Percentiles rank a stretch among this genome's conserved stretches.
Conservation (phyloP, 768 basidiomycete species). For the Kwoniella dejecticola region DNA sequence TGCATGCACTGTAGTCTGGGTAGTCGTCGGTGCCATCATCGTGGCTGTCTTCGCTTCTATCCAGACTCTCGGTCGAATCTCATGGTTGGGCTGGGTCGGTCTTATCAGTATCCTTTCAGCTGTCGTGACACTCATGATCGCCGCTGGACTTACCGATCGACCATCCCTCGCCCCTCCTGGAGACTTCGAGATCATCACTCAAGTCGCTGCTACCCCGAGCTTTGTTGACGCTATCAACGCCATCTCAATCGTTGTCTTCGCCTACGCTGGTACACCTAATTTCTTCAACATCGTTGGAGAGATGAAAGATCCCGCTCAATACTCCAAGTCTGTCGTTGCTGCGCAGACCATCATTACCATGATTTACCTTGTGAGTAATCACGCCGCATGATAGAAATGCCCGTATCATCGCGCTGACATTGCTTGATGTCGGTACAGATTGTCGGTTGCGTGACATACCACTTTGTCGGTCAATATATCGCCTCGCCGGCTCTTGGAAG, state of each 20-base stretch:
- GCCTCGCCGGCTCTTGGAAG: conserved; percentile 53
- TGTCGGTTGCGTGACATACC: conserved; percentile 51
- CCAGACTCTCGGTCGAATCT: conserved; percentile 51
- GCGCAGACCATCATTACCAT: conserved; percentile 45
- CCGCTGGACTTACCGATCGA: conserved; percentile 39
- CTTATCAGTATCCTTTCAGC: conserved; percentile 37
- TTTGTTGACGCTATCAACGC: conserved; percentile 54
- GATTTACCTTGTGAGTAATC: conserved; percentile 32
- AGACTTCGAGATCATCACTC: conserved; percentile 20
- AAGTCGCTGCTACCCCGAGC: conserved; percentile 21
- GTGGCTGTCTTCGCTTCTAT: conserved; percentile 41
- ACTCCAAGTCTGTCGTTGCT: conserved; percentile 47
- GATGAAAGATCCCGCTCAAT: conserved; percentile 54
- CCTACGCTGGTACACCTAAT: conserved; percentile 47
- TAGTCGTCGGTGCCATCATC: conserved; percentile 49
- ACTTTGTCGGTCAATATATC: conserved; percentile 49
- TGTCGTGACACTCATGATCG: conserved; percentile 40
- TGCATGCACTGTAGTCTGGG: conserved; percentile 56
- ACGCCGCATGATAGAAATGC: background rate
- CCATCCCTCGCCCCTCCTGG: conserved; percentile 36
- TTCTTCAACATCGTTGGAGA: conserved; percentile 51
- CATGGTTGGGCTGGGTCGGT: conserved; percentile 50
- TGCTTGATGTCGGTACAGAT: conserved; percentile 38
- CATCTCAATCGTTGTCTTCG: conserved; percentile 50
- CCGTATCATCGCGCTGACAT: background rate